Percentiles rank a stretch among this genome's conserved stretches.
Conservation (phyloP, 1,284 basidiomycete genomes). For the Chalciporus sp. region DNA sequence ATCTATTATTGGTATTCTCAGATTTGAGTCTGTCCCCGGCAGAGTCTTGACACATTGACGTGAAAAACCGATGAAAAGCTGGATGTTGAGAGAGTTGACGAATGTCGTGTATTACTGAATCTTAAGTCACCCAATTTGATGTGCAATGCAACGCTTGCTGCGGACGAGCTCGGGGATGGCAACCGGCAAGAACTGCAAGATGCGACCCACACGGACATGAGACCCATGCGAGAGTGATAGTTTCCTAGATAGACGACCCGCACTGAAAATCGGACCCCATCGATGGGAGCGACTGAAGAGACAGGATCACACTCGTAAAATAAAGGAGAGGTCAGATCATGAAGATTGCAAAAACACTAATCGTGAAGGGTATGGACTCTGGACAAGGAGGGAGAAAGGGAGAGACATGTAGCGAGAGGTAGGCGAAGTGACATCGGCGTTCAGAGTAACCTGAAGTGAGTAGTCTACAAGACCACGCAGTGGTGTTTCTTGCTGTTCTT, state of each 20-base stretch:
- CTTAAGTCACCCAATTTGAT: not conserved
- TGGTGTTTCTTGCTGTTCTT: conserved; percentile 45
- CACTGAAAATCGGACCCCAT: not conserved
- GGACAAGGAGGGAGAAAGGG: conserved; percentile 18
- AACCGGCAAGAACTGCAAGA: not conserved
- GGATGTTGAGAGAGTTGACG: no score
- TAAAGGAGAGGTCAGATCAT: conserved; percentile 37
- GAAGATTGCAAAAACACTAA: conserved; percentile 39
- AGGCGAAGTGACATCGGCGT: conserved; percentile 23
- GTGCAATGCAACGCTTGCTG: not conserved
- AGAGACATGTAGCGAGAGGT: conserved; percentile 16
- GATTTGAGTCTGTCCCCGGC: no score
- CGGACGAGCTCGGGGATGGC: not conserved
- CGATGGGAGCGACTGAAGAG: not conserved
- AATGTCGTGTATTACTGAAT: not conserved
- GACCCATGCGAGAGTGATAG: not conserved
- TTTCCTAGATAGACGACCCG: not conserved
- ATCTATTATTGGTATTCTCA: no score
- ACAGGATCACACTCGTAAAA: conserved; percentile 19
- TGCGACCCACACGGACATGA: no score
- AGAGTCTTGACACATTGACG: no score
- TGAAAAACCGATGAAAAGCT: no score
- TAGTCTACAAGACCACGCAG: conserved; percentile 59
- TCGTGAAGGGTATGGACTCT: conserved; percentile 41
- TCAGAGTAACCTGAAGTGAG: conserved; percentile 17